These are phyloP conservation scores for Suhomyces bolitotheri DNA, from an alignment of 1,139 yeast genomes.

Conservation along the genomic window DNA sequence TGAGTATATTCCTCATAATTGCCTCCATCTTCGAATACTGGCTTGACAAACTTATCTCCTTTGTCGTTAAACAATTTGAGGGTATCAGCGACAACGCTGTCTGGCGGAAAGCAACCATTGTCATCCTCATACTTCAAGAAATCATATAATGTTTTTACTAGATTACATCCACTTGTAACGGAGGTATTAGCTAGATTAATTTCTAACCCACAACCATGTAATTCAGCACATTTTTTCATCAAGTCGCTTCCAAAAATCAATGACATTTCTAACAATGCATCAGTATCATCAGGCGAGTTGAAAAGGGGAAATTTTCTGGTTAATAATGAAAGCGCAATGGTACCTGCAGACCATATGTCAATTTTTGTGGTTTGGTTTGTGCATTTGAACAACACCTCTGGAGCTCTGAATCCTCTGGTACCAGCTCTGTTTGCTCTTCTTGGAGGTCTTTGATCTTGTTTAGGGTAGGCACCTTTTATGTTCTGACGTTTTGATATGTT, in stretches of 20 bases:
- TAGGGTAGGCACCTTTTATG: conserved; percentile 68
- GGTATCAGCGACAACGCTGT: conserved; percentile 43
- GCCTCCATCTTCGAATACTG: conserved; percentile 15
- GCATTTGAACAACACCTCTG: conserved; percentile 88
- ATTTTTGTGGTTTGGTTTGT: conserved; percentile 78
- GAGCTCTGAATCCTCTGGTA: conserved; percentile 94
- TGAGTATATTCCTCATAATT: conserved; percentile 19
- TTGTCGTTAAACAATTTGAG: conserved; percentile 30
- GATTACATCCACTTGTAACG: conserved; percentile 29
- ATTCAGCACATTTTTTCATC: conserved; percentile 71
- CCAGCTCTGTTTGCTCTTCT: conserved; percentile 97
- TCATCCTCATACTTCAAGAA: conserved; percentile 35
- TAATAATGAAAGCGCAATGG: conserved; percentile 71
- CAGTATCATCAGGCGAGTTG: conserved; percentile 85
- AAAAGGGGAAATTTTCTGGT: conserved; percentile 81
- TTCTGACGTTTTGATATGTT: conserved; percentile 38
- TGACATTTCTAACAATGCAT: conserved; percentile 83
- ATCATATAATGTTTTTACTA: conserved; percentile 33
- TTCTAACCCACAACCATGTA: conserved; percentile 90
- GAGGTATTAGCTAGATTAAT: conserved; percentile 40
- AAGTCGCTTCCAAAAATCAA: conserved; percentile 78
- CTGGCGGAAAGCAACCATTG: conserved; percentile 39
- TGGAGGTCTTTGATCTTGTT: conserved; percentile 81
- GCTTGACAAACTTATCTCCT: conserved; percentile 30
- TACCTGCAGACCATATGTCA: conserved; percentile 94